phyloP scores from a whole-genome alignment of 148 eudicot species.

The Rhododendron ovatum region DNA sequence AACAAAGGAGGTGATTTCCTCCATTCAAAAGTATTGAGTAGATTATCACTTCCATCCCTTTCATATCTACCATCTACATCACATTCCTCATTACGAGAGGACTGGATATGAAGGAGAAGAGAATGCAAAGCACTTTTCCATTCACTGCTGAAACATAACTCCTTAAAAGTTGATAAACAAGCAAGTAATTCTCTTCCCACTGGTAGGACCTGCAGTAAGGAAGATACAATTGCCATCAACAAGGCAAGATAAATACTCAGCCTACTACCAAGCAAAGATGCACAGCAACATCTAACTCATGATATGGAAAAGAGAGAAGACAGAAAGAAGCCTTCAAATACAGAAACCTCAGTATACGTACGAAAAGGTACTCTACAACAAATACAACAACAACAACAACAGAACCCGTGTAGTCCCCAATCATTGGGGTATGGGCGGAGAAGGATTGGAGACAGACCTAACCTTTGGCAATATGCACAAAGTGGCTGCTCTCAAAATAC shows the following conservation, averaged over 20 bases:
- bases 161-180: slow-evolving; percentile 64
- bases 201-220: slow-evolving; percentile 55
- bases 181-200: slow-evolving; percentile 77
- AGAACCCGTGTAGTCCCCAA: too few species aligned
- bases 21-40: slow-evolving; percentile 46
- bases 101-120: slow-evolving; percentile 28
- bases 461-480: too few species aligned
- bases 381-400: background rate
- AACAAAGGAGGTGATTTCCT: slow-evolving; percentile 58
- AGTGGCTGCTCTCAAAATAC: too few species aligned
- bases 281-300: slow-evolving; percentile 4
- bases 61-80: slow-evolving; percentile 40
- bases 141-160: slow-evolving; percentile 52
- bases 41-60: slow-evolving; percentile 26
- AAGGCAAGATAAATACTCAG: background rate
- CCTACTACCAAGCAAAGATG: background rate
- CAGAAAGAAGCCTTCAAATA: background rate
- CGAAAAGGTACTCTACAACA: background rate
- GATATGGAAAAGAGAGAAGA: background rate
- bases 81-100: slow-evolving; percentile 28
- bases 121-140: slow-evolving; percentile 61
- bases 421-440: too few species aligned
- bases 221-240: background rate
- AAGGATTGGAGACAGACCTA: too few species aligned
- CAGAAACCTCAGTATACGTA: background rate